phyloP scores from a whole-genome alignment of 257 asterid species.

The Eucommia ulmoides region DNA sequence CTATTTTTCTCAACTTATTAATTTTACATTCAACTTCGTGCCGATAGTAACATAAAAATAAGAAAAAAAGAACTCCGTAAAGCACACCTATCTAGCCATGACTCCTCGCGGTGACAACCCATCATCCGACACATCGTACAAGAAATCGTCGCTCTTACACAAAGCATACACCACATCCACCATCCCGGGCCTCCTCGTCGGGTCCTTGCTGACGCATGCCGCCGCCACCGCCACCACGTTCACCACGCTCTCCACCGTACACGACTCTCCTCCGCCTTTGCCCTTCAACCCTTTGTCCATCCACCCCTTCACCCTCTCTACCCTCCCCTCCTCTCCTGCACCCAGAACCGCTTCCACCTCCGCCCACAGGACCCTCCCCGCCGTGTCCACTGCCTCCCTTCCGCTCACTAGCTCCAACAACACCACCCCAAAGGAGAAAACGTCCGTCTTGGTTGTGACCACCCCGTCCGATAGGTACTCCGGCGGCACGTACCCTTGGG shows the following conservation, averaged over 20 bases:
- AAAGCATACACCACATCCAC: constrained; percentile 88
- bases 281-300: constrained; percentile 37
- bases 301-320: constrained; percentile 47
- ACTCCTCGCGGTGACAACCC: constrained; percentile 58
- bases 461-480: constrained; percentile 72
- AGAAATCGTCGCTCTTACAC: constrained; percentile 70
- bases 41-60: too few species aligned
- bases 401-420: constrained; percentile 75
- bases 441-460: constrained; percentile 80
- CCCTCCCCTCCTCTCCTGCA: constrained; percentile 36
- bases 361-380: constrained; percentile 57
- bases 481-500: constrained; percentile 88
- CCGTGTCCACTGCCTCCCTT: constrained; percentile 44
- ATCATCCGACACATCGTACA: constrained; percentile 62
- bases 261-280: constrained; percentile 34
- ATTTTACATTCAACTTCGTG: too few species aligned
- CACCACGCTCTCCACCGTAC: constrained; percentile 43
- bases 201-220: constrained; percentile 66
- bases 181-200: constrained; percentile 78
- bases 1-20: too few species aligned
- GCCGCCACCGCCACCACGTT: constrained; percentile 52
- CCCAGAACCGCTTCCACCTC: constrained; percentile 27
- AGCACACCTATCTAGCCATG: constrained; percentile 51
- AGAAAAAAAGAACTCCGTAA: too few species aligned
- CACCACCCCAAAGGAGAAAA: constrained; percentile 84